Base-by-base conservation (phyloP, 1,284 basidiomycete genomes). In the Neonothopanus nambi region DNA sequence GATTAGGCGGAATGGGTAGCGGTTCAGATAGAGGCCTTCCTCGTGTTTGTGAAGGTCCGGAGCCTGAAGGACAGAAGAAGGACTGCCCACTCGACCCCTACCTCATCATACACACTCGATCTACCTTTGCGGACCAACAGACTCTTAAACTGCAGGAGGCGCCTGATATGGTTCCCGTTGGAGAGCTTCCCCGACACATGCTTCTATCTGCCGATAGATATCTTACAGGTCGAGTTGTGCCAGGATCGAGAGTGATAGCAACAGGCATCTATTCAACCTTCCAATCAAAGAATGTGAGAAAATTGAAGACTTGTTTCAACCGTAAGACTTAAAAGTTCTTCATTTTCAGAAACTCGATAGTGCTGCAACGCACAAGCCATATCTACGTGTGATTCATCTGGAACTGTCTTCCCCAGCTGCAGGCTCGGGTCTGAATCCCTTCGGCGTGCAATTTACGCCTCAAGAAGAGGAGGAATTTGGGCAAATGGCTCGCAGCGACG, bases 161-260 rank as follows among this genome's bases (percentile, higher is more conserved):
- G 6, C 97, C 97, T 0, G 97, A 99, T 69, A 98, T 98, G 94
- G 97, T 99, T 0, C 97, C 97, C 2, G 95, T 99, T 20, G 97
- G 97, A 77, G 97, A 99, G 67, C 78, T 99, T 43, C 97, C 97
- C 4, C 77, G 95, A 39, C 97, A 99, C 70, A 95, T 99, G 80
- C 82, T 98, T 51, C 78, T 99, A 23, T 95, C 92, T 35, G 87
- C 87, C 11, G 97, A 99, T 70, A 78, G 94, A 67, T 89, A 93
- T 66, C 75, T 97, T 47, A 93, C 94, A 0, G 93, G 91, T 1
- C 87, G 87, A 63, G 94, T 97, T 12, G 92, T 98, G 1, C 97
- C 97, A 1, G 97, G 97, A 6, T 94, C 95, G 20, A 79, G 95
- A 52, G 87, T 99, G 44, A 87, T 99, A 57, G 94, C 92, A 0